Base-by-base conservation (phyloP, 129 eudicot genomes). In the Apium graveolens region DNA sequence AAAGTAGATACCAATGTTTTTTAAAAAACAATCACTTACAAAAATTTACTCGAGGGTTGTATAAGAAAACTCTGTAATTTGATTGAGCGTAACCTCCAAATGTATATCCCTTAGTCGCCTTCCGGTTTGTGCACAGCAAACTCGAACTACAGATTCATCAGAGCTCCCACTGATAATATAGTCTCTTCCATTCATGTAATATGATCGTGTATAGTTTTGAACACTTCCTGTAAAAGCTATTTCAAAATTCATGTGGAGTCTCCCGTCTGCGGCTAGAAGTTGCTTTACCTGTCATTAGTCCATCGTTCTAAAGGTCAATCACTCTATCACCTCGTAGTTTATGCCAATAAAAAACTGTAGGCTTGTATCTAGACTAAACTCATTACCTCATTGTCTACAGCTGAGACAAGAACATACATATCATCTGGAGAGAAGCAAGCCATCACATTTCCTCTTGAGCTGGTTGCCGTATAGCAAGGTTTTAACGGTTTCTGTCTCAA, bases 371-470 rank as follows among this genome's bases (percentile, higher is more conserved):
- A 41, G 49, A 27, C 4, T 11, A 5, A 41, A 42, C 34, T 7
- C 39, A 20, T 74, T 87, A 93, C 95, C 97, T 93, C 92, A 82
- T 91, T 91, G 79, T 93, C 97, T 26, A 93, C 91, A 49, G 98
- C 89, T n/a, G 98, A 93, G 12, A 89, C 95, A 39, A 93, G 90
- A 80, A 93, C 81, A 80, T 90, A 93, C 41, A 84, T 91, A 78
- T 93, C 98, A 74, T 93, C 98, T 2, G 92, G 95, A 37, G 97
- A 93, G 73, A 93, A 93, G 81, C 93, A 87, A 86, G 86, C 98
- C 98, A 93, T 93, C 38, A 93, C 97, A 69, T 93, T 93, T 85
- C 97, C 98, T 53, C 92, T 87, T 73, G 95, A 86, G 88, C 98
- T 91, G 71, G 92, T 79, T 73, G 90, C 90, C 2, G 91, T 70